phyloP scores from a whole-genome alignment of 768 basidiomycete species.

The Pisolithus microcarpus region DNA sequence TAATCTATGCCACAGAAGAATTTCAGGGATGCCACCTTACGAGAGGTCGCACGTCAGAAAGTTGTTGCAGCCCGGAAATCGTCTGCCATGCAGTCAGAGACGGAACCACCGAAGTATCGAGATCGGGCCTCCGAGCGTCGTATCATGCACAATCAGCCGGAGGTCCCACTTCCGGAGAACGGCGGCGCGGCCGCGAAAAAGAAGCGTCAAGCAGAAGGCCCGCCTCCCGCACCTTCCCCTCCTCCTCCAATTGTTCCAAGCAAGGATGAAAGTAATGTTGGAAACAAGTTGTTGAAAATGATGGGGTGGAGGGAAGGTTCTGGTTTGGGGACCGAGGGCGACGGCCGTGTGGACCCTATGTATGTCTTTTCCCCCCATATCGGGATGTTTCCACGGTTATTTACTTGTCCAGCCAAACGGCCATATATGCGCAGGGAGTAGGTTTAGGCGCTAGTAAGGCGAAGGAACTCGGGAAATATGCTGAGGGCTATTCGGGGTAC shows the following conservation, averaged over 20 bases:
- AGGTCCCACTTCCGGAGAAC: constrained; percentile 61
- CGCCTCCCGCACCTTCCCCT: constrained; percentile 52
- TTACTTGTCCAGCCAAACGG: constrained; percentile 51
- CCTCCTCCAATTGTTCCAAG: constrained; percentile 64
- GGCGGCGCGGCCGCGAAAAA: constrained; percentile 30
- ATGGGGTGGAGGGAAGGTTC: constrained; percentile 97
- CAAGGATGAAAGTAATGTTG: constrained; percentile 79
- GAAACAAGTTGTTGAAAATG: constrained; percentile 90
- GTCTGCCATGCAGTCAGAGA: constrained; percentile 21
- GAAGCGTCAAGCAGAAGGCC: constrained; percentile 46
- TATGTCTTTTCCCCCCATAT: constrained; percentile 26
- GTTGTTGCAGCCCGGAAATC: constrained; percentile 38
- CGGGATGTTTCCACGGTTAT: constrained; percentile 7
- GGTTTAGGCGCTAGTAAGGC: constrained; percentile 92
- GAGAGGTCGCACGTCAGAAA: constrained; percentile 71
- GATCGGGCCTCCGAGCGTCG: constrained; percentile 93
- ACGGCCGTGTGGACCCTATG: constrained; percentile 87
- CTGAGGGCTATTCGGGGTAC: constrained; percentile 63
- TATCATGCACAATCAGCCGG: constrained; percentile 86
- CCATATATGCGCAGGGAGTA: constrained; percentile 80
- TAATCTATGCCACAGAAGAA: constrained; percentile 60
- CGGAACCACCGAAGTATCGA: constrained; percentile 76
- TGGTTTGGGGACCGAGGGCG: constrained; percentile 75
- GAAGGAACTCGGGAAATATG: constrained; percentile 68
- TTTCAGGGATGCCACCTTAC: constrained; percentile 60